phyloP scores from a whole-genome alignment of 2,329 filamentous ascomycete species.

The Aspergillus viridinutans region DNA sequence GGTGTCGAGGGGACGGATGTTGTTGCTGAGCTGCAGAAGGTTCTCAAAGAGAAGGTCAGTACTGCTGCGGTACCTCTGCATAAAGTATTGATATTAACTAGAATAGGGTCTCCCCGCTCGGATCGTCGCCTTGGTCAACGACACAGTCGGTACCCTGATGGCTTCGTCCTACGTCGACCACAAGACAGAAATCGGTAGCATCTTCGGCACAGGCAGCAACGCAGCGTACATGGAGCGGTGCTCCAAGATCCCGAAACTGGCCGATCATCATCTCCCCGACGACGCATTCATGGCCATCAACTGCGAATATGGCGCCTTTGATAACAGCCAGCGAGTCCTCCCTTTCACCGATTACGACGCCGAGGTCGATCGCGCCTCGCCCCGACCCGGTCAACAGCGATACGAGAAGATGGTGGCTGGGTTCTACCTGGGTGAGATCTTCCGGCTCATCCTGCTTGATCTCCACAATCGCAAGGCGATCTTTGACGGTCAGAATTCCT shows the following conservation, averaged over 20 bases:
- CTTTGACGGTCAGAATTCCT: too few species aligned
- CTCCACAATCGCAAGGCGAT: too few species aligned
- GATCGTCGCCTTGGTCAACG: slow-evolving; percentile 82
- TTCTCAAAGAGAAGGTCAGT: slow-evolving; percentile 58
- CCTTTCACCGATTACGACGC: slow-evolving; percentile 38
- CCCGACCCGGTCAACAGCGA: too few species aligned
- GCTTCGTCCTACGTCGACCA: slow-evolving; percentile 86
- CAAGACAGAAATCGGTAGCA: slow-evolving; percentile 84
- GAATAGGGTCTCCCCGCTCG: slow-evolving; percentile 73
- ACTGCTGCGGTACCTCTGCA: background rate
- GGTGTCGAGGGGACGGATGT: slow-evolving; percentile 86
- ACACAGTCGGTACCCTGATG: slow-evolving; percentile 89
- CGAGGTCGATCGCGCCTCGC: too few species aligned
- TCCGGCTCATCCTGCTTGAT: too few species aligned
- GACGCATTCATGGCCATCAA: slow-evolving; percentile 83
- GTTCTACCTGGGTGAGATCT: too few species aligned
- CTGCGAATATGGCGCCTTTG: slow-evolving; percentile 90
- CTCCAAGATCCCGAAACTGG: slow-evolving; percentile 80
- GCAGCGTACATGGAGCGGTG: slow-evolving; percentile 91
- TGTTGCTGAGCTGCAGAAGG: slow-evolving; percentile 74
- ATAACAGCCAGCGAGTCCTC: slow-evolving; percentile 77
- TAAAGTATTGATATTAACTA: background rate
- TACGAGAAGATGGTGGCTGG: too few species aligned
- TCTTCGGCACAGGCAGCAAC: slow-evolving; percentile 94
- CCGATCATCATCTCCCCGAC: slow-evolving; percentile 70